Conservation (phyloP, 768 basidiomycete genomes). For the Suillus clintonianus region DNA sequence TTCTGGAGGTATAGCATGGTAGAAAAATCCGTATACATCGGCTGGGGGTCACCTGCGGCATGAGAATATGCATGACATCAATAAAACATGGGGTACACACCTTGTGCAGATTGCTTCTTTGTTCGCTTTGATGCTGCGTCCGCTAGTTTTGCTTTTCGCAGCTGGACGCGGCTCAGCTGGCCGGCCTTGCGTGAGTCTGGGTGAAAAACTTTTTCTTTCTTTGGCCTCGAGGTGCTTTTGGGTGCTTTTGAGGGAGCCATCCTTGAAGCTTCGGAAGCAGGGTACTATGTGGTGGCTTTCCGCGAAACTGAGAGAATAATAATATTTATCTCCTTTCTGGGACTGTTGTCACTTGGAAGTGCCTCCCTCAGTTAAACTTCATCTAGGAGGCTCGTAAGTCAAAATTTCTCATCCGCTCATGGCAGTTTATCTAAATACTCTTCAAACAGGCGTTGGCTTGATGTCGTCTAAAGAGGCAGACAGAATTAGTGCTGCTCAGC, state of each 20-base stretch:
- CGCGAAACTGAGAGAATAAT: background rate
- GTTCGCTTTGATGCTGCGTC: conserved; percentile 54
- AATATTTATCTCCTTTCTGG: background rate
- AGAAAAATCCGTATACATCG: conserved; percentile 77
- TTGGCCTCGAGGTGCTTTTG: conserved; percentile 32
- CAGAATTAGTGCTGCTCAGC: conserved; percentile 62
- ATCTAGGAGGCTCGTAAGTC: background rate
- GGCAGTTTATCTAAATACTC: background rate
- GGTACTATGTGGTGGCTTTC: too few species aligned
- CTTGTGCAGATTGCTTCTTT: conserved; percentile 56
- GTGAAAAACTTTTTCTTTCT: conserved; percentile 81
- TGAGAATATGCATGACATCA: conserved; percentile 1
- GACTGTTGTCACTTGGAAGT: background rate
- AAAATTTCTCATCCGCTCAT: background rate
- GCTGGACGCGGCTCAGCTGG: conserved; percentile 65
- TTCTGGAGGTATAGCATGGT: conserved; percentile 64
- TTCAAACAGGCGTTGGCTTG: background rate
- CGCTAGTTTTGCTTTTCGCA: conserved; percentile 69
- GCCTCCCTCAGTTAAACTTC: background rate
- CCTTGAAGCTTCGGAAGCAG: too few species aligned
- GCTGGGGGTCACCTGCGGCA: conserved; percentile 40
- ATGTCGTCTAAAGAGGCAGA: conserved; percentile 57
- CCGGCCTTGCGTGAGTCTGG: conserved; percentile 83
- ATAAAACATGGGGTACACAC: conserved; percentile 34
- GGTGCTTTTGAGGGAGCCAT: conserved; percentile 8